Evolutionary conservation across 768 basidiomycete genomes (phyloP), one percentile per base, ranked within the genome.

Genomic region (Lactarius vividus): DNA sequence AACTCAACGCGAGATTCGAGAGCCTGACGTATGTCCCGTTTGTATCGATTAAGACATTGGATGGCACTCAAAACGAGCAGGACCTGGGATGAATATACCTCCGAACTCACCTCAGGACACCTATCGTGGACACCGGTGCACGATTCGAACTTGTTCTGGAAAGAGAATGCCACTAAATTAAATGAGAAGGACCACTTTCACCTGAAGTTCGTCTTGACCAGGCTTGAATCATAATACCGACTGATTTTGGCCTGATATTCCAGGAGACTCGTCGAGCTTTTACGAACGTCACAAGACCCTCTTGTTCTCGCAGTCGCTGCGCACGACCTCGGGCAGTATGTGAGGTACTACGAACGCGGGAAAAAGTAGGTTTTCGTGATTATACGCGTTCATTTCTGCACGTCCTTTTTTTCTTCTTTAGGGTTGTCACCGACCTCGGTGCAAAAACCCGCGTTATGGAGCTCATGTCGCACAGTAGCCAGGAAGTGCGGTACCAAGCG

Each of bases 81-180:
- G 65, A 99, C 94, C 0, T 99, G 92, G 74, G 97, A 98, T 74
- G 96, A 98, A 76, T 99, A 98, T 73, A 85, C 84, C 13, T 95
- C 94, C 0, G 96, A 98, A 75, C 79, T 99, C 35, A 80, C 86
- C 20, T 92, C 91, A 5, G 95, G 96, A 2, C 94, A 94, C 74
- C 78, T 98, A 29, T 91, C 93, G 7, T 98, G 97, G 97, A 88
- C 92, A 5, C 96, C 96, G 15, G 91, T 94, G 11, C 97, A 99
- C 73, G 92, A 95, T 73, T 96, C 92, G 2, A 96, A 98, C 66
- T 87, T 94, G 40, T 99, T 99, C 79, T 99, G 97, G 97, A 92
- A 91, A 73, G 94, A 96, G 79, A 98, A 98, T 73, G 95, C 91
- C 5, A 78, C 80, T 8, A 93, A 86, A 73, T 77, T 98, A 52